Conservation (phyloP, 1,284 basidiomycete species). For the Pterulicium gracile region DNA sequence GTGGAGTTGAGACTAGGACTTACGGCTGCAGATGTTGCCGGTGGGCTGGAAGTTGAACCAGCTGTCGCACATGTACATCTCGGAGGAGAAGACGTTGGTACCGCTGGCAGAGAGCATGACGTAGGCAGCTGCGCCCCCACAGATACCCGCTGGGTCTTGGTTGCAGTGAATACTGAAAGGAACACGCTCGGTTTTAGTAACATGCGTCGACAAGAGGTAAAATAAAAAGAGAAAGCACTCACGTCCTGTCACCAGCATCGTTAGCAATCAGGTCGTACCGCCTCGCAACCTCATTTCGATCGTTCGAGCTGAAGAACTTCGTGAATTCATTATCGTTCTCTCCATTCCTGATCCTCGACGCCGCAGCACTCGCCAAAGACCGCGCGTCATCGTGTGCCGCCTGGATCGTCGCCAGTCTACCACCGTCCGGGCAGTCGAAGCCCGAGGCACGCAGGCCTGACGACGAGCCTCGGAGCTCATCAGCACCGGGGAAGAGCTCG, state of each 20-base stretch:
- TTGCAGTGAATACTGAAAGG: constrained; percentile 4
- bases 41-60: background rate
- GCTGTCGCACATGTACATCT: constrained; percentile 1
- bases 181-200: too few species aligned
- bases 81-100: background rate
- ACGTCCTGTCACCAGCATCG: constrained; percentile 1
- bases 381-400: background rate
- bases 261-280: constrained; percentile 1
- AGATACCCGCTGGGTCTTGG: background rate
- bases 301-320: background rate
- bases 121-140: constrained; percentile 1
- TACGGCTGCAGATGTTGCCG: background rate
- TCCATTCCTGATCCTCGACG: background rate
- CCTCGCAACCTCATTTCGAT: background rate
- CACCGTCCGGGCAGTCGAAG: background rate
- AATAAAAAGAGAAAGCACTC: constrained; percentile 2
- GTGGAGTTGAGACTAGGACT: background rate
- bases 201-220: background rate
- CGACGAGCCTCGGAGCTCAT: too few species aligned
- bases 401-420: background rate
- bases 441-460: background rate
- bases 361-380: constrained; percentile 1
- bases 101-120: background rate
- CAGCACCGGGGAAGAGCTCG: background rate
- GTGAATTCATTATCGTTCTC: background rate